These are phyloP conservation scores for Beauveria bassiana DNA, from an alignment of 2,329 filamentous ascomycete species.

Conservation along the genomic window DNA sequence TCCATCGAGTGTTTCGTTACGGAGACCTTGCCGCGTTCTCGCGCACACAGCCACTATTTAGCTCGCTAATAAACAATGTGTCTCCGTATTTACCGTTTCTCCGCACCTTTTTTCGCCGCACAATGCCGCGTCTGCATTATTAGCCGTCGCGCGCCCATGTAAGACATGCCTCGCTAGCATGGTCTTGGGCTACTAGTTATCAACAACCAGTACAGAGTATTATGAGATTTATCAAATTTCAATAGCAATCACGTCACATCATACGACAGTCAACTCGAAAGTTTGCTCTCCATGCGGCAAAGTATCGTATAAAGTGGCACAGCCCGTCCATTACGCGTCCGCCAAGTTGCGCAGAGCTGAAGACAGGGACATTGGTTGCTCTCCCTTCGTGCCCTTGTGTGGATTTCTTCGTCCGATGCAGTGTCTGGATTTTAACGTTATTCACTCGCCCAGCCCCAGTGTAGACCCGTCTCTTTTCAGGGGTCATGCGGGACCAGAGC, in stretches of 20 bases:
- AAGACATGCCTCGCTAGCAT: conserved; percentile 1
- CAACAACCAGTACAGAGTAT: too few species aligned
- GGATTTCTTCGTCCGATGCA: background rate
- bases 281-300: background rate
- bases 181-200: too few species aligned
- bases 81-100: background rate
- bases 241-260: background rate
- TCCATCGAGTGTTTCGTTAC: background rate
- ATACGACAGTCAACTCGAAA: background rate
- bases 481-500: background rate
- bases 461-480: background rate
- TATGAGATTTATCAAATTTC: background rate
- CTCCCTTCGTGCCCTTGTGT: background rate
- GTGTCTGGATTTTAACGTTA: background rate
- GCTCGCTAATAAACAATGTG: background rate
- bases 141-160: background rate
- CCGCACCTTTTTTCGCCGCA: background rate
- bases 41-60: too few species aligned
- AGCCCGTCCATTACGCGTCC: background rate
- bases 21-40: background rate
- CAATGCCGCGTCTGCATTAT: background rate
- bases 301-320: background rate
- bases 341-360: background rate
- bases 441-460: background rate
- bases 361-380: background rate